Conservation (phyloP, 176 grass and related monocot species). For the Eremochloa ophiuroides region DNA sequence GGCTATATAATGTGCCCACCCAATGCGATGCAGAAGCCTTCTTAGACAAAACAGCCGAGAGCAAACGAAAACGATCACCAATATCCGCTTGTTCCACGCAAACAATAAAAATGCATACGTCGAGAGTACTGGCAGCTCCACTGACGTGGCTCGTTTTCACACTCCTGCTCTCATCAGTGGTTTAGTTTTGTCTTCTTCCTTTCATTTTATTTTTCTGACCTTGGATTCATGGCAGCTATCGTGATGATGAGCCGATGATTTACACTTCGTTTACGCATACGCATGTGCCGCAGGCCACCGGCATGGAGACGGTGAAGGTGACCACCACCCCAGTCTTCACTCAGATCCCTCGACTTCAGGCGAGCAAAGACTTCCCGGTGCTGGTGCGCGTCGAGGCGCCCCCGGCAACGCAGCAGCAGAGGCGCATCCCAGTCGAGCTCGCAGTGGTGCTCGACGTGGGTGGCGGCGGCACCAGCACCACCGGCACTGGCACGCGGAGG, state of each 20-base stretch:
- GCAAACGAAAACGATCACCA: neutral
- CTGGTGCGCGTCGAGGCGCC: neutral
- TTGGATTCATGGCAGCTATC: too few species aligned
- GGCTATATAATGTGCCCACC: neutral
- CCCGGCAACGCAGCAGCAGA: too few species aligned
- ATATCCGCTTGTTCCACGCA: neutral
- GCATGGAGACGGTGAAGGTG: neutral
- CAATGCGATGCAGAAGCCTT: neutral
- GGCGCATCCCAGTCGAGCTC: too few species aligned
- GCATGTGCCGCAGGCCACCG: neutral
- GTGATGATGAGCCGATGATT: too few species aligned
- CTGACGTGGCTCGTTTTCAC: neutral
- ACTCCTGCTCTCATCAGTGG: neutral
- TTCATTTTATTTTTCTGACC: too few species aligned
- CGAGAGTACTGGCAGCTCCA: neutral
- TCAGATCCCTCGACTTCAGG: neutral
- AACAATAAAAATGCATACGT: neutral
- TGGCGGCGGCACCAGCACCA: too few species aligned
- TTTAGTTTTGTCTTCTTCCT: too few species aligned
- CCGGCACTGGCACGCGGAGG: too few species aligned
- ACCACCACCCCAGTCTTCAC: neutral
- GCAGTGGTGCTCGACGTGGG: too few species aligned
- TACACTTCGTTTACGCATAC: too few species aligned
- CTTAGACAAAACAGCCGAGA: neutral
- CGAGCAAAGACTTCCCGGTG: neutral